These are phyloP conservation scores for Gynandropsis gynandra DNA, from an alignment of 345 rosid species.

Conservation along the genomic window DNA sequence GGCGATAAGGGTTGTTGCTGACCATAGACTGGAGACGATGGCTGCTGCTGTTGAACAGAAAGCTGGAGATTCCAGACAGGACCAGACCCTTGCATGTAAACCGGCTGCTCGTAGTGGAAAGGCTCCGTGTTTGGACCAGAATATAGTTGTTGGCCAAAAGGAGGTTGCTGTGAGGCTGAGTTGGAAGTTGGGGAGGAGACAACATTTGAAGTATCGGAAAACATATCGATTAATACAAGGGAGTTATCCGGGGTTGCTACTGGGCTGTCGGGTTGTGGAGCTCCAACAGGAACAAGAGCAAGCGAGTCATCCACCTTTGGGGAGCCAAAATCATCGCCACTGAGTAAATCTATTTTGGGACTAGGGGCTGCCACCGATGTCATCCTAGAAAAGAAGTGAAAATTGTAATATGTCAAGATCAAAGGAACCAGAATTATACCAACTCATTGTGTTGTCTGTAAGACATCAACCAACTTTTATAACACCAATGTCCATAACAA, in stretches of 20 bases:
- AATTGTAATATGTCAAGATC: background rate
- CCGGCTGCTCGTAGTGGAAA: constrained; percentile 46
- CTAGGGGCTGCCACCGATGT: constrained; percentile 32
- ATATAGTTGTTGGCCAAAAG: constrained; percentile 27
- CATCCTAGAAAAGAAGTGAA: constrained; percentile 14
- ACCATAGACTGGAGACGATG: constrained; percentile 68
- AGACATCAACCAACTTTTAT: background rate
- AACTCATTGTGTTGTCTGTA: background rate
- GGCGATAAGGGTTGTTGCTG: constrained; percentile 30
- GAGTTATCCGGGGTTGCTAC: constrained; percentile 65
- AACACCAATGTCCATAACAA: no score
- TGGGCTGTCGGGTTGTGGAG: constrained; percentile 47
- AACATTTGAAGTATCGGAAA: constrained; percentile 46
- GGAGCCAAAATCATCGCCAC: constrained; percentile 45
- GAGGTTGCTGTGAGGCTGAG: constrained; percentile 7
- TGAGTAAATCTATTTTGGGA: constrained; percentile 79
- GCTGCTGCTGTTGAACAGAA: constrained; percentile 46
- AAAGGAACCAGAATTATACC: no score
- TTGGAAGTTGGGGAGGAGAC: constrained; percentile 28
- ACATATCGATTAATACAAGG: constrained; percentile 77
- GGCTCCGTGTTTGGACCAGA: constrained; percentile 45
- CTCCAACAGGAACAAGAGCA: constrained; percentile 83
- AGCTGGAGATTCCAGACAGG: constrained; percentile 73
- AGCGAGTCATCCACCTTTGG: constrained; percentile 21
- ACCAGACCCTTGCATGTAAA: constrained; percentile 40